phyloP scores from a whole-genome alignment of 306 rosid species.

The Psophocarpus tetragonolobus region DNA sequence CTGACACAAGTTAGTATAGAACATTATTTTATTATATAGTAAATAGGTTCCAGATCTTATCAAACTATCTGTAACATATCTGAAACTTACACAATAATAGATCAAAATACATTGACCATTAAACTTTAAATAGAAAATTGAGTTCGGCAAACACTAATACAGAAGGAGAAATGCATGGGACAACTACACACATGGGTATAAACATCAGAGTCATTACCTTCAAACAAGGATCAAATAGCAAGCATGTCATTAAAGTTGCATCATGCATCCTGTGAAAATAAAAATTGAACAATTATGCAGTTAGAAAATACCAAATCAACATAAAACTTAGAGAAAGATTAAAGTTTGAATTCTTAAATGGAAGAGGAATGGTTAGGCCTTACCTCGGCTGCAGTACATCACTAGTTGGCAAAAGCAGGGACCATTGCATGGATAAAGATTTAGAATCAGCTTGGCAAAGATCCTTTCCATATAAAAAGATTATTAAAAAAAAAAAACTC shows the following conservation, averaged over 20 bases:
- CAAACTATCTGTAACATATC: not conserved
- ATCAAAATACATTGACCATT: not conserved
- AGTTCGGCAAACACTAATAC: not conserved
- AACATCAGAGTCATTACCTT: conserved; percentile 59
- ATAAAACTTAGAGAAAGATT: conserved; percentile 26
- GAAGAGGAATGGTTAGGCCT: conserved; percentile 18
- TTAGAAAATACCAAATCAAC: conserved; percentile 29
- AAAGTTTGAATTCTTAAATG: not conserved
- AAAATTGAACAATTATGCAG: not conserved
- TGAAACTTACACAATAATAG: not conserved
- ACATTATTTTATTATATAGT: no score
- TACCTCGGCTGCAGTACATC: conserved; percentile 87
- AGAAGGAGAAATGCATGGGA: not conserved
- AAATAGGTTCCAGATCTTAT: not conserved
- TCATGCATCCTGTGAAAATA: conserved; percentile 73
- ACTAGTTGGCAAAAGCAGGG: conserved; percentile 79
- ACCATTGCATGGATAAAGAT: conserved; percentile 85
- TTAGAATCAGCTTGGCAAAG: conserved; percentile 91
- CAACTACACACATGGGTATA: conserved; percentile 13
- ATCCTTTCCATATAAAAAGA: conserved; percentile 56
- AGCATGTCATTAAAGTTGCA: conserved; percentile 83
- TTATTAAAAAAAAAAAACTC: not conserved
- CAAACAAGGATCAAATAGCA: conserved; percentile 83
- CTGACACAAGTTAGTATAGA: no score
- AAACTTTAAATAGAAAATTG: conserved; percentile 19